phyloP scores from a whole-genome alignment of 768 basidiomycete species.

The Collybia nuda region DNA sequence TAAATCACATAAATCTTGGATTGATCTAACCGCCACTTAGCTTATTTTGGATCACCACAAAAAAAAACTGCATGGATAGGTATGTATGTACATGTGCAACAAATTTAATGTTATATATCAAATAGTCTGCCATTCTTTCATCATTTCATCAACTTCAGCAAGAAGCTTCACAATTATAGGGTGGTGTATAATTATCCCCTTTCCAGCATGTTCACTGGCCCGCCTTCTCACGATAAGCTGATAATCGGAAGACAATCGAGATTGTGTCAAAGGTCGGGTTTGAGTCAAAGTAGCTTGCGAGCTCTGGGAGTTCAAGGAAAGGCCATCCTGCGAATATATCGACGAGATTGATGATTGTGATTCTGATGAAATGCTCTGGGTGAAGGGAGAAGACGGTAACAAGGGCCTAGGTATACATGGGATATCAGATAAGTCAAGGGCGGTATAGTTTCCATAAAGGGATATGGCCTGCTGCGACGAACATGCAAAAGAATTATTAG shows the following conservation, averaged over 20 bases:
- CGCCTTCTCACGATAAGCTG: constrained; percentile 1
- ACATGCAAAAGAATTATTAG: constrained; percentile 4
- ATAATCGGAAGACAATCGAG: constrained; percentile 9
- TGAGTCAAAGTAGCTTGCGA: background rate
- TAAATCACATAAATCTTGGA: no score
- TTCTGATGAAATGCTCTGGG: background rate
- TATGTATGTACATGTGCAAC: no score
- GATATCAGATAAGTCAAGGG: constrained; percentile 10
- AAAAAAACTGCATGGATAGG: no score
- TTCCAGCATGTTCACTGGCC: background rate
- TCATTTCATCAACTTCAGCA: constrained; percentile 30
- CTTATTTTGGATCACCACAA: no score
- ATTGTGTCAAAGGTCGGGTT: constrained; percentile 1
- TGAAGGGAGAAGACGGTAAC: background rate
- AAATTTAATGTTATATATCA: background rate
- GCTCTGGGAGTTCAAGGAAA: background rate
- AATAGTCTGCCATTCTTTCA: constrained; percentile 26
- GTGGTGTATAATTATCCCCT: constrained; percentile 18
- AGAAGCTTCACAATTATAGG: constrained; percentile 30
- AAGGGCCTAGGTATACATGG: constrained; percentile 6
- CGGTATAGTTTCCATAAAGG: background rate
- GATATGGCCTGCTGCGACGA: background rate
- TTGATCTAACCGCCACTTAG: no score
- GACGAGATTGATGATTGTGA: constrained; percentile 20
- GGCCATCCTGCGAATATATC: constrained; percentile 19